Evolutionary conservation across 192 early-diverging fungal species (phyloP).

Genomic region (Entophlyctis luteolus): DNA sequence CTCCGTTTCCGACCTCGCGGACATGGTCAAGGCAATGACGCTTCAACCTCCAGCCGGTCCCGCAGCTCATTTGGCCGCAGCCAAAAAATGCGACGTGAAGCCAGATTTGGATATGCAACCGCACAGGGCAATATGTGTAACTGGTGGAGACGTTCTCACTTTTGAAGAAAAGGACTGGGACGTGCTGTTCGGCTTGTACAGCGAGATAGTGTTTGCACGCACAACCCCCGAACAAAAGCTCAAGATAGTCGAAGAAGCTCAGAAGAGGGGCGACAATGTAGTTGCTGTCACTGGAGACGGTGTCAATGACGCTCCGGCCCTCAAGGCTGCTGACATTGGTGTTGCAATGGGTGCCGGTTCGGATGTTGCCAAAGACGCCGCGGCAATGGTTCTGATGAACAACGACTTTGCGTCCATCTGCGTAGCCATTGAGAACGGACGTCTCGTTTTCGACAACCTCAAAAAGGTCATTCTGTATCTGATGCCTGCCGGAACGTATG

Average conservation of each 20-base stretch:
- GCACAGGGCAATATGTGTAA: slow-evolving; percentile 51
- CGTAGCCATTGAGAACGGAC: slow-evolving; percentile 72
- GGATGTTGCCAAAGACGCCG: slow-evolving; percentile 98
- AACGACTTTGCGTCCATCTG: slow-evolving; percentile 50
- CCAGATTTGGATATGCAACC: slow-evolving; percentile 27
- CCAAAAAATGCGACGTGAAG: background rate
- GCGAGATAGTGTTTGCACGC: slow-evolving; percentile 73
- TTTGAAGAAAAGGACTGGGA: slow-evolving; percentile 57
- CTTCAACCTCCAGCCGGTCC: background rate
- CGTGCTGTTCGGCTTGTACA: slow-evolving; percentile 22
- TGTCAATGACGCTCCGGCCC: slow-evolving; percentile 91
- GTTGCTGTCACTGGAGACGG: slow-evolving; percentile 98
- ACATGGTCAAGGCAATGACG: background rate
- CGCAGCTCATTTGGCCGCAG: background rate
- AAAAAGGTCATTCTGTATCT: slow-evolving; percentile 84
- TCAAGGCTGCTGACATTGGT: slow-evolving; percentile 86
- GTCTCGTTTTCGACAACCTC: slow-evolving; percentile 80
- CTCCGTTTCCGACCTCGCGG: background rate
- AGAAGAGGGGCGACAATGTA: slow-evolving; percentile 67
- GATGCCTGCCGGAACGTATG: slow-evolving; percentile 68
- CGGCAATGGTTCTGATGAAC: slow-evolving; percentile 89
- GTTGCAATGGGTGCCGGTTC: slow-evolving; percentile 91
- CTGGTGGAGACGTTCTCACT: slow-evolving; percentile 72
- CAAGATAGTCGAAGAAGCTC: slow-evolving; percentile 69
- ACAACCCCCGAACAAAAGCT: slow-evolving; percentile 87